phyloP scores from a whole-genome alignment of 2,329 filamentous ascomycete species.

The Cercospora sp. region DNA sequence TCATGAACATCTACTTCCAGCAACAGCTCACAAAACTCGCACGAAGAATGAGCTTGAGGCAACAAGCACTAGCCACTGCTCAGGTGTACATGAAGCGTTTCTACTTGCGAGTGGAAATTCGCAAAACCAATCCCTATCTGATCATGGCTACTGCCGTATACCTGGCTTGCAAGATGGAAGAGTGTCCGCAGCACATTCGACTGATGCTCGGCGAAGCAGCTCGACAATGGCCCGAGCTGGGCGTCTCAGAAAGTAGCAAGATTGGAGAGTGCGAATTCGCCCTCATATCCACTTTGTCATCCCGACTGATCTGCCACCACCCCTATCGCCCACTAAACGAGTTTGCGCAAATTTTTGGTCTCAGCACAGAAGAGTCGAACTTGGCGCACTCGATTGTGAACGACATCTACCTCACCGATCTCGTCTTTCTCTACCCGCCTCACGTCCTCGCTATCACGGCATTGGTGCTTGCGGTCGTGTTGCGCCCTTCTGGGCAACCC shows the following conservation, averaged over 20 bases:
- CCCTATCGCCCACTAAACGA: slow-evolving; percentile 80
- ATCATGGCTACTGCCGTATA: slow-evolving; percentile 93
- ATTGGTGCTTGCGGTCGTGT: slow-evolving; percentile 78
- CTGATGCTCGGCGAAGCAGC: slow-evolving; percentile 85
- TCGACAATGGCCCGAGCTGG: slow-evolving; percentile 78
- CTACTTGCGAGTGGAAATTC: slow-evolving; percentile 87
- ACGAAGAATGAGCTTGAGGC: slow-evolving; percentile 79
- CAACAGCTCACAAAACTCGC: slow-evolving; percentile 81
- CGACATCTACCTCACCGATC: slow-evolving; percentile 87
- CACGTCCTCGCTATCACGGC: slow-evolving; percentile 86
- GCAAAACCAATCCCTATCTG: slow-evolving; percentile 89
- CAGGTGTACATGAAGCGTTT: slow-evolving; percentile 94
- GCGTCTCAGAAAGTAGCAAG: slow-evolving; percentile 74
- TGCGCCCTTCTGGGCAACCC: slow-evolving; percentile 62
- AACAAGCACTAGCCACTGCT: slow-evolving; percentile 91
- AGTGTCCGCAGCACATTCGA: slow-evolving; percentile 93
- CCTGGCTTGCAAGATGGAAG: slow-evolving; percentile 96
- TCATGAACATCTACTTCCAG: slow-evolving; percentile 89
- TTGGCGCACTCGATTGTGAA: slow-evolving; percentile 84
- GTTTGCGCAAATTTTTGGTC: slow-evolving; percentile 66
- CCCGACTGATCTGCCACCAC: slow-evolving; percentile 85
- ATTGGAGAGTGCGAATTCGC: slow-evolving; percentile 93
- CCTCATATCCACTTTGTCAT: slow-evolving; percentile 86
- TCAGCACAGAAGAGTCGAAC: slow-evolving; percentile 75
- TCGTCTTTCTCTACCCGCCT: slow-evolving; percentile 83